Evolutionary conservation across 257 asterid species (phyloP), one percentile per base, ranked within the genome.

Genomic region (Nicotiana noctiflora): DNA sequence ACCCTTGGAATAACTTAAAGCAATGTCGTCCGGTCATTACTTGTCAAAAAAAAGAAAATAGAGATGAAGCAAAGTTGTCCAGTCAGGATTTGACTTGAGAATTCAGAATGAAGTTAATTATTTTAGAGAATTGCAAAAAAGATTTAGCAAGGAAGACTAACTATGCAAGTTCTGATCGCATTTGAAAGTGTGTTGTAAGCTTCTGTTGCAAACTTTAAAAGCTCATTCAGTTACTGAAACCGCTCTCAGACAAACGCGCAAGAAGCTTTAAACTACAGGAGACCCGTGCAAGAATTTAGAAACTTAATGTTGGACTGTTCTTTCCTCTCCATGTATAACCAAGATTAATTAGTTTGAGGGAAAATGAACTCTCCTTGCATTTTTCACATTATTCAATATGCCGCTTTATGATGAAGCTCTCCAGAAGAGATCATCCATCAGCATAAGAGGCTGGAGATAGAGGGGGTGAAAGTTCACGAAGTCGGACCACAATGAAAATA

Each of bases 1-100:
- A 70, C 34, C 29, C 56, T 68, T 11, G 57, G 56, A 70, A 40
- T 18, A 70, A 21, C 77, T 21, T 70, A 13, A 70, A 21, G 77
- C 34, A 46, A 70, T 21, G 21, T 70, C 44, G 77, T 70, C 59
- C 21, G 1, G 10, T 70, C 77, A 19, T 70, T 40, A 44, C 57
- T 44, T 70, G 19, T 70, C 53, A 11, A 40, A 21, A 40, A 40
- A 40, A 70, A 12, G 37, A 34, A 67, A 10, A 34, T 18, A 4
- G 76, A 1, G 19, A 67, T 5, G 29, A 68, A 70, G 18, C 34
- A 44, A 49, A 68, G 57, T 37, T 70, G 31, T 68, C 19, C 15
- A 27, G 77, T 70, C 13, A 70, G 21, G 21, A 70, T 21, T 21
- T 70, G 77, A 44, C 34, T 70, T 70, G 77, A 70, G 77, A 67